phyloP scores from a whole-genome alignment of 768 basidiomycete genomes.

The Tephrocybe sp. region DNA sequence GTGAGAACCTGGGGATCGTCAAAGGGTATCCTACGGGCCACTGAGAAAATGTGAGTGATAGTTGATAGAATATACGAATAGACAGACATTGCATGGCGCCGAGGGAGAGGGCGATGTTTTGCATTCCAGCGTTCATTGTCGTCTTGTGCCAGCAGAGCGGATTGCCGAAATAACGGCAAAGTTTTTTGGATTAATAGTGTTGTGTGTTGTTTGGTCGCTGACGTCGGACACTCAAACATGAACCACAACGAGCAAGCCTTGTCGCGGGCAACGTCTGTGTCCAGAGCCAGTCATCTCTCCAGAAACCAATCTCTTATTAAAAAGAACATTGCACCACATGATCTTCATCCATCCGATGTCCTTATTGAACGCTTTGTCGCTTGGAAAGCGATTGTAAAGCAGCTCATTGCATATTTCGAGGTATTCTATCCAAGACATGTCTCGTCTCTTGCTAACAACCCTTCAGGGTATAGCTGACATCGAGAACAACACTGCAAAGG shows the following conservation, averaged over 20 bases:
- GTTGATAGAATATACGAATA: neutral
- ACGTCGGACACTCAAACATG: constrained; percentile 10
- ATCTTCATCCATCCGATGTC: constrained; percentile 90
- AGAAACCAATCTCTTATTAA: constrained; percentile 87
- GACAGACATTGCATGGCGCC: constrained; percentile 84
- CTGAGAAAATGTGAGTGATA: constrained; percentile 34
- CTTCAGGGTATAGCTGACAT: constrained; percentile 68
- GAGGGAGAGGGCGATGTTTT: constrained; percentile 87
- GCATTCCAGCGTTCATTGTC: constrained; percentile 69
- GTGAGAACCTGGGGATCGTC: constrained; percentile 80
- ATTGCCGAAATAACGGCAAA: neutral
- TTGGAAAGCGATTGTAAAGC: constrained; percentile 97
- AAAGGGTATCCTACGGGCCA: constrained; percentile 89
- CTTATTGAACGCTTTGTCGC: constrained; percentile 93
- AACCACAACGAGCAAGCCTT: constrained; percentile 42
- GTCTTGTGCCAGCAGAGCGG: neutral
- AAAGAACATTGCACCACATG: constrained; percentile 88
- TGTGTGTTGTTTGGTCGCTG: neutral
- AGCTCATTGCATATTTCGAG: constrained; percentile 91
- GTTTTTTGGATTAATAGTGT: constrained; percentile 1
- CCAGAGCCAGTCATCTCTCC: constrained; percentile 64
- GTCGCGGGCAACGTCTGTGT: constrained; percentile 73
- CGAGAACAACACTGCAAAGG: constrained; percentile 90
- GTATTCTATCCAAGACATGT: constrained; percentile 29
- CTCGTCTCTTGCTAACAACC: neutral